A percentile compares a stretch with the other conserved stretches of the same genome.
Conservation (phyloP, 768 basidiomycete genomes). For the Termitomyces sp. region DNA sequence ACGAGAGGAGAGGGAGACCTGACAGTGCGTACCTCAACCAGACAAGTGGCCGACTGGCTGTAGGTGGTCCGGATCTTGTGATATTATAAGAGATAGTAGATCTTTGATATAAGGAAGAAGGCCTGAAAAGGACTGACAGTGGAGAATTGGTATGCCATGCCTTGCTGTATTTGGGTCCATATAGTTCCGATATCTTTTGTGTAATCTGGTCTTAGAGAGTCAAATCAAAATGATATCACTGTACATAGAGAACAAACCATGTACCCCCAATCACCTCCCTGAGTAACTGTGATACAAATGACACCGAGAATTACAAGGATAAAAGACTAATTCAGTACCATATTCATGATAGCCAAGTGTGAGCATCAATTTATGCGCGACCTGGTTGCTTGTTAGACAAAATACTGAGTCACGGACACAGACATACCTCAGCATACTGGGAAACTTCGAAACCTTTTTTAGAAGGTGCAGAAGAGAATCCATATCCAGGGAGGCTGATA, state of each 20-base stretch:
- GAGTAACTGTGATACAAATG: constrained; percentile 27
- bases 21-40: constrained; percentile 22
- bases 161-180: constrained; percentile 35
- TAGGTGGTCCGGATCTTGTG: constrained; percentile 15
- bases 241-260: constrained; percentile 18
- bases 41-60: constrained; percentile 17
- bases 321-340: constrained; percentile 16
- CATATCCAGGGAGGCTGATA: constrained; percentile 53
- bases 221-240: not conserved
- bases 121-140: constrained; percentile 18
- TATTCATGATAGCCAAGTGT: constrained; percentile 43
- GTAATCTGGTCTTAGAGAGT: constrained; percentile 15
- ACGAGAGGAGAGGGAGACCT: constrained; percentile 9
- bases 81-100: constrained; percentile 5
- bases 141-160: constrained; percentile 48
- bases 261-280: constrained; percentile 47
- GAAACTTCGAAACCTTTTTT: constrained; percentile 42
- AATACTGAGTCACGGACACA: not conserved
- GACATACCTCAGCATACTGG: constrained; percentile 49
- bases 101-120: not conserved
- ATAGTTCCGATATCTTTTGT: constrained; percentile 19
- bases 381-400: constrained; percentile 19
- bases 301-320: not conserved
- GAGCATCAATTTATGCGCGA: constrained; percentile 44
- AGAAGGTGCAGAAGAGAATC: constrained; percentile 51